These are phyloP conservation scores for Lathyrus tuberosus DNA, from an alignment of 306 rosid genomes.

Conservation along the genomic window DNA sequence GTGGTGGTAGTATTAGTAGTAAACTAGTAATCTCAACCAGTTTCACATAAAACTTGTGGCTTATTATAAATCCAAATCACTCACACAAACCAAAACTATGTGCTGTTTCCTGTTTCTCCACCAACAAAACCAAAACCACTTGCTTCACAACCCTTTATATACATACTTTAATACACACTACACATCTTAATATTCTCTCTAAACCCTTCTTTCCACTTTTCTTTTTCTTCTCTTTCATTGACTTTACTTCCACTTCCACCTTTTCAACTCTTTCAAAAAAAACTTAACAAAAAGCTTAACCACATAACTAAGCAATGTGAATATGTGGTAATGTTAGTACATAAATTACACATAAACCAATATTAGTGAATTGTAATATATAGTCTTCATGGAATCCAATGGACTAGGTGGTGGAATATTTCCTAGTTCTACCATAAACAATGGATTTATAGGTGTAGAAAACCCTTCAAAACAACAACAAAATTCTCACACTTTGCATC, in stretches of 20 bases:
- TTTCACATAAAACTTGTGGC: slow-evolving; percentile 51
- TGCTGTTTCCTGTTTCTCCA: slow-evolving; percentile 64
- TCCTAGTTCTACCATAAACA: slow-evolving; percentile 58
- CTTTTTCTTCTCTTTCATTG: slow-evolving; percentile 19
- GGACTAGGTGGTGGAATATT: slow-evolving; percentile 66
- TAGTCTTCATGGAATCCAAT: slow-evolving; percentile 60
- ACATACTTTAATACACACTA: slow-evolving; percentile 24
- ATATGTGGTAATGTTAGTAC: neutral
- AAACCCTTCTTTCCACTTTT: neutral
- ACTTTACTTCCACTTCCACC: slow-evolving; percentile 12
- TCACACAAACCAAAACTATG: slow-evolving; percentile 67
- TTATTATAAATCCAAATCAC: slow-evolving; percentile 33
- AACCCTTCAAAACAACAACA: slow-evolving; percentile 53
- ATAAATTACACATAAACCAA: neutral
- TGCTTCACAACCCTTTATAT: slow-evolving; percentile 39
- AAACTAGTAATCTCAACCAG: slow-evolving; percentile 1
- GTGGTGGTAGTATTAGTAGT: neutral
- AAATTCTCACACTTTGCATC: slow-evolving; percentile 58
- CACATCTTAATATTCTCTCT: slow-evolving; percentile 17
- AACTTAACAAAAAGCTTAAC: neutral
- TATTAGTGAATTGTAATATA: neutral
- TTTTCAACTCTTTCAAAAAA: neutral
- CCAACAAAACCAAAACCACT: slow-evolving; percentile 63
- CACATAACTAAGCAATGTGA: neutral
- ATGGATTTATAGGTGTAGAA: slow-evolving; percentile 70